Evolutionary conservation across 2,329 filamentous ascomycete species (phyloP), one percentile per base, ranked within the genome.

Genomic region (Cercospora berteroae): DNA sequence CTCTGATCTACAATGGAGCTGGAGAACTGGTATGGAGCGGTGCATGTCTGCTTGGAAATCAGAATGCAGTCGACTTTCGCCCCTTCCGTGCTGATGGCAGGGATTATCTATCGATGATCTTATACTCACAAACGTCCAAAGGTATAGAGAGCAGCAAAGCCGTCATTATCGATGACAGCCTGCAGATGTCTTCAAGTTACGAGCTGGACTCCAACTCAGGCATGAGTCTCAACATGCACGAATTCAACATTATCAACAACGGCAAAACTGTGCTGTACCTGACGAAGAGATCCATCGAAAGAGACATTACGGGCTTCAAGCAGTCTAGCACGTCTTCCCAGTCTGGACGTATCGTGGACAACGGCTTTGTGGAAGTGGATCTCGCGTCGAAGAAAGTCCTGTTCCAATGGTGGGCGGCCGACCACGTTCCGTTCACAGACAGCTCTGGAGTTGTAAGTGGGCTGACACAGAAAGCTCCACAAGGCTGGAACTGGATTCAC

Each of bases 331-430:
- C 56, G 7, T 25, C 39, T 25, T 23, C 29, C n/a, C 39, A 55
- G 23, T 13, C 25, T 29, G 67, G 69, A 4, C 63, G 61, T 23
- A 57, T 69, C 0, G 12, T 63, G 2, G 60, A 71, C 36, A 58
- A 60, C 8, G 68, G 65, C 7, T 65, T 73, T 27, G 58, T 31
- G 3, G 77, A 80, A 42, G 67, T 79, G 10, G 74, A 80, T 60
- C 59, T 80, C 5, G 65, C 60, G 6, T 78, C 74, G 1, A 77
- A 76, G 0, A 68, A 76, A 12, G 65, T 75, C n/a, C n/a, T 74
- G 8, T 78, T 78, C 50, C 68, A 72, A 27, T 81, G 80, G 80
- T 77, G 77, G 60, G 73, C 76, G 10, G 67, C 68, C 2, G 77
- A 77, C 33, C 72, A 77, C 44, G 71, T 80, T 60, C 71, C 74